Evolutionary conservation across 2,329 filamentous ascomycete species (phyloP).

Genomic region (Scytalidium lignicola): DNA sequence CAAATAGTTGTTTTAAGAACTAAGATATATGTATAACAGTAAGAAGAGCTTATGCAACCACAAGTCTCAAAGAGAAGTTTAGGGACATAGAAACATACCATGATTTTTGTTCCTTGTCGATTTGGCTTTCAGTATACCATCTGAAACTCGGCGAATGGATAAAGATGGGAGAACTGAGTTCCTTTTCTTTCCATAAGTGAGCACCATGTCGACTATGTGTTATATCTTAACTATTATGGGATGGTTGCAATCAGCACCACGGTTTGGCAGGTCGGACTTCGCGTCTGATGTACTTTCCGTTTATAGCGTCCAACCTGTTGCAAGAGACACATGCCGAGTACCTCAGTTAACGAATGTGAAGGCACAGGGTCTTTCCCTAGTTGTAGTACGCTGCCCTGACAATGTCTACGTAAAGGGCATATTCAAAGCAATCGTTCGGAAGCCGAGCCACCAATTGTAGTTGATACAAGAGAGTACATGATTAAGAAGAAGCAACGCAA

Average conservation of each 20-base stretch:
- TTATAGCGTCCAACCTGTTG: too few species aligned
- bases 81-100: neutral
- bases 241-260: neutral
- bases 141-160: constrained; percentile 9
- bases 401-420: neutral
- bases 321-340: too few species aligned
- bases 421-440: neutral
- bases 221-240: neutral
- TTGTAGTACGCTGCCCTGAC: neutral
- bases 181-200: constrained; percentile 19
- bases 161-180: constrained; percentile 16
- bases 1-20: too few species aligned
- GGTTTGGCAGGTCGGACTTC: too few species aligned
- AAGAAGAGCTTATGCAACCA: too few species aligned
- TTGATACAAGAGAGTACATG: neutral
- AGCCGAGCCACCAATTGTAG: neutral
- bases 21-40: too few species aligned
- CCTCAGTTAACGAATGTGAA: too few species aligned
- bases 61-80: too few species aligned
- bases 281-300: too few species aligned
- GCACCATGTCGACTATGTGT: constrained; percentile 6
- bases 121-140: neutral
- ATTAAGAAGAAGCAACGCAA: neutral
- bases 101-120: neutral
- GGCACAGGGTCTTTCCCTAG: too few species aligned